Conservation (phyloP, 2,329 filamentous ascomycete species). For the Daldinia sp. region DNA sequence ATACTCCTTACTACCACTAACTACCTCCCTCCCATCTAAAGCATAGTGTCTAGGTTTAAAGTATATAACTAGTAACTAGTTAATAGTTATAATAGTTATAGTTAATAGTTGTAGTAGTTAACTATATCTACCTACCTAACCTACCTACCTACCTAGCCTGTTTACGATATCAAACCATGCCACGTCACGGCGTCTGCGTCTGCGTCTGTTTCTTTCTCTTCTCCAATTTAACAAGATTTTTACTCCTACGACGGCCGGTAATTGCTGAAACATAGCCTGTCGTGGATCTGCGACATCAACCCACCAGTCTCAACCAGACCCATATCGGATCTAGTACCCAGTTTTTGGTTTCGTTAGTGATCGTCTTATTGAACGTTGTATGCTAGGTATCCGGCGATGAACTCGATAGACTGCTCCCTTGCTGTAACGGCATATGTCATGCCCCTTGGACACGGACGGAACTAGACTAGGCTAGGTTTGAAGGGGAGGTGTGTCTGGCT, state of each 20-base stretch:
- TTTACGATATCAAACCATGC: too few relatives aligned
- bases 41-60: too few relatives aligned
- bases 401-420: background rate
- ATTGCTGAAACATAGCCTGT: slow-evolving; percentile 19
- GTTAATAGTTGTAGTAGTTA: background rate
- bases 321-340: background rate
- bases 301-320: background rate
- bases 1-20: too few relatives aligned
- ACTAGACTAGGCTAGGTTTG: too few relatives aligned
- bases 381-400: too few relatives aligned
- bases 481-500: too few relatives aligned
- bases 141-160: too few relatives aligned
- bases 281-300: slow-evolving; percentile 12
- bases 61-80: too few relatives aligned
- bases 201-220: background rate
- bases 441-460: background rate
- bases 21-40: too few relatives aligned
- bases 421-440: too few relatives aligned
- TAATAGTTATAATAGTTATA: too few relatives aligned
- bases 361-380: background rate
- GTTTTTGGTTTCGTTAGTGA: background rate
- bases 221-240: slow-evolving; percentile 4
- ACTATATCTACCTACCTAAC: too few relatives aligned
- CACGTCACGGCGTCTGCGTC: background rate
- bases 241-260: background rate